Evolutionary conservation across 2,329 filamentous ascomycete species (phyloP).

Genomic region (Microsporum ferrugineum): DNA sequence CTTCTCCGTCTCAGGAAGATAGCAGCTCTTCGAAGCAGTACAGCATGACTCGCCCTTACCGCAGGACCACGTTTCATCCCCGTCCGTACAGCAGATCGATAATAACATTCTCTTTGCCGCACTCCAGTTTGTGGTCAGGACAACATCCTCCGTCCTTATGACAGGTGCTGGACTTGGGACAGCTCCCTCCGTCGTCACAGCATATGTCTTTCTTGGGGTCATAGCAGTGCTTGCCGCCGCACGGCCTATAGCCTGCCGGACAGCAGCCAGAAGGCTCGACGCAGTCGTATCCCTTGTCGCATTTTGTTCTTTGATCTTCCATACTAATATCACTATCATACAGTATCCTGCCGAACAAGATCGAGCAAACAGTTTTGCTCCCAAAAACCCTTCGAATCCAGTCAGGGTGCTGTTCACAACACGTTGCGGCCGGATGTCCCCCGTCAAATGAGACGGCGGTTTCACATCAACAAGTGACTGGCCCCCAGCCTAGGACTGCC

Average conservation of each 20-base stretch:
- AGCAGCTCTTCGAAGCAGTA: neutral
- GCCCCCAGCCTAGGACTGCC: neutral
- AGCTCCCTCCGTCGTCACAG: neutral
- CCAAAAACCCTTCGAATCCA: neutral
- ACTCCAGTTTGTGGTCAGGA: neutral
- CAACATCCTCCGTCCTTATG: neutral
- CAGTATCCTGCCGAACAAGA: neutral
- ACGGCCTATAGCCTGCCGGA: neutral
- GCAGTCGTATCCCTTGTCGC: neutral
- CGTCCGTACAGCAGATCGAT: neutral
- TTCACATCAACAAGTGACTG: neutral
- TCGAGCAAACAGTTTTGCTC: neutral
- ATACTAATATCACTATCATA: neutral
- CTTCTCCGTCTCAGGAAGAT: neutral
- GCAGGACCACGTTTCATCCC: neutral
- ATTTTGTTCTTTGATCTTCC: neutral
- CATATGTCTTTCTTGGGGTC: neutral
- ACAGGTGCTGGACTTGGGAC: neutral
- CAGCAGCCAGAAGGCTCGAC: neutral
- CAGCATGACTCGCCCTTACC: neutral
- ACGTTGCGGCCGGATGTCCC: neutral
- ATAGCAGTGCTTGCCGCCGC: neutral
- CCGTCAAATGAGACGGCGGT: neutral
- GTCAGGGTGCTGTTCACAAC: neutral
- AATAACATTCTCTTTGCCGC: neutral